phyloP scores from a whole-genome alignment of 768 basidiomycete genomes.

The Coprinopsis marcescibilis region DNA sequence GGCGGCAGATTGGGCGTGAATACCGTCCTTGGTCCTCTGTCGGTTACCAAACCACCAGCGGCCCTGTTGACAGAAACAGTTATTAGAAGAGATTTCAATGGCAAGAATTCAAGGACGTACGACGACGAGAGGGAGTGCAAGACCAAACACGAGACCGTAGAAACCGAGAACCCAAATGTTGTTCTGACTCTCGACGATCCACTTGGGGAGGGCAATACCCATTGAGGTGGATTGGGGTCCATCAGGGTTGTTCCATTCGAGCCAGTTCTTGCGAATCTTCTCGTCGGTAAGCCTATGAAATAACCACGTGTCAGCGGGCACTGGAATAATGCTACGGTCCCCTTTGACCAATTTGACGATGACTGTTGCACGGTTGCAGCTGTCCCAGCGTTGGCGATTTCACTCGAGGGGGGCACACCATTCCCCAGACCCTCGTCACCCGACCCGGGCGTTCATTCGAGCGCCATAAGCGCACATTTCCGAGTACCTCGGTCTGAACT shows the following conservation, averaged over 20 bases:
- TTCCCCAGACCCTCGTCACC: too few species aligned
- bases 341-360: too few species aligned
- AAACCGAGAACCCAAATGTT: conserved; percentile 84
- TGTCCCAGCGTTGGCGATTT: too few species aligned
- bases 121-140: conserved; percentile 79
- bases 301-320: too few species aligned
- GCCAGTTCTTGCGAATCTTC: conserved; percentile 83
- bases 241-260: conserved; percentile 90
- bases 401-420: too few species aligned
- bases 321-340: too few species aligned
- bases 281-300: conserved; percentile 83
- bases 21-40: conserved; percentile 86
- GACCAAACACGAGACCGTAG: conserved; percentile 87
- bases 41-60: conserved; percentile 97
- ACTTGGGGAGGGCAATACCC: conserved; percentile 91
- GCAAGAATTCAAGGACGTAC: conserved; percentile 3
- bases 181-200: conserved; percentile 91
- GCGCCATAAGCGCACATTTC: too few species aligned
- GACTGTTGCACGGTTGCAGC: too few species aligned
- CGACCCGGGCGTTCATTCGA: too few species aligned
- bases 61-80: conserved; percentile 37
- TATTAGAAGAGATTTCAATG: too few species aligned
- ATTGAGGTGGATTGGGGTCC: conserved; percentile 92
- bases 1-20: conserved; percentile 75
- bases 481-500: too few species aligned